phyloP scores from a whole-genome alignment of 1,284 basidiomycete genomes.

The Trametes hirsuta region DNA sequence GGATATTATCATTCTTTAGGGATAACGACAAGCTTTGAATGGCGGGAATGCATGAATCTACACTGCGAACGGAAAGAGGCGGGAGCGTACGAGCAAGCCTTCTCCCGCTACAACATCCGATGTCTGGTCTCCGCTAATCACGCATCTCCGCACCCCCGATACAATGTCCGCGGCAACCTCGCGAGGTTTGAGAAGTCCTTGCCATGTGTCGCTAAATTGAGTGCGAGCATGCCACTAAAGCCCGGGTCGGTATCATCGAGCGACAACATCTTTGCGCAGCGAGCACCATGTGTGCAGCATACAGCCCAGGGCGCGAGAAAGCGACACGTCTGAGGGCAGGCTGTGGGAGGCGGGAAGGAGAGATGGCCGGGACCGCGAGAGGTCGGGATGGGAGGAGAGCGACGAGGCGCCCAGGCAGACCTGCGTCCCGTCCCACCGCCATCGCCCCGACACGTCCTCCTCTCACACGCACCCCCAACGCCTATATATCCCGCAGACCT shows the following conservation, averaged over 20 bases:
- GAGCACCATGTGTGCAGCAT: background rate
- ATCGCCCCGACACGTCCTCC: constrained; percentile 5
- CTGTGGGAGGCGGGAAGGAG: constrained; percentile 14
- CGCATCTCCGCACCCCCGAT: background rate
- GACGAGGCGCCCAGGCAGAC: constrained; percentile 4
- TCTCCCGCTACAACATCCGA: too few relatives aligned
- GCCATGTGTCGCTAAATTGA: constrained; percentile 8
- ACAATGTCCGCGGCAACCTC: background rate
- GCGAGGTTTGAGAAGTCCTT: background rate
- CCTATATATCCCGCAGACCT: background rate
- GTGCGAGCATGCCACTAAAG: background rate
- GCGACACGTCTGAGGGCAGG: constrained; percentile 12
- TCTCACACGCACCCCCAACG: constrained; percentile 5
- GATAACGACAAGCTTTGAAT: too few relatives aligned
- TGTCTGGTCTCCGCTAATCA: background rate
- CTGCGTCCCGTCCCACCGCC: constrained; percentile 10
- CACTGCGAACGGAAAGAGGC: too few relatives aligned
- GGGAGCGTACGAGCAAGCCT: too few relatives aligned
- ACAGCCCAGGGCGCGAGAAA: background rate
- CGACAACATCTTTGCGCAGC: background rate
- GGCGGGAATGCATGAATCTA: too few relatives aligned
- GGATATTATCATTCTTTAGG: too few relatives aligned
- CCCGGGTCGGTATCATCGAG: background rate
- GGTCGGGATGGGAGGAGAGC: background rate
- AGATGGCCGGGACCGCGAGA: constrained; percentile 10